A percentile compares a stretch with the other conserved stretches of the same genome.
Conservation (phyloP, 805 yeast species). For the Hanseniaspora taiwanica region DNA sequence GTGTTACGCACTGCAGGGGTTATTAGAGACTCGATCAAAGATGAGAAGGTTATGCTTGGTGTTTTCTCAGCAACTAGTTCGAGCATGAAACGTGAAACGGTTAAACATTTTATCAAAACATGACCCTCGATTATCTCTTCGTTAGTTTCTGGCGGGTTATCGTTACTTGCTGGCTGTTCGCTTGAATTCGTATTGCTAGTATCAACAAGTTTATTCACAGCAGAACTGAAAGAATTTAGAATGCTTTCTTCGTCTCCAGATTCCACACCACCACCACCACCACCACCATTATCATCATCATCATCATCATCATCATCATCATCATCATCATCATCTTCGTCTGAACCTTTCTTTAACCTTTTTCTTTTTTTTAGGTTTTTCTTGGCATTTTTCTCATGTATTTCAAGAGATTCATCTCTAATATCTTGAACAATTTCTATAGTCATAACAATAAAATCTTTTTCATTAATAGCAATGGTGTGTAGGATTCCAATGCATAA, state of each 20-base stretch:
- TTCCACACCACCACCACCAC: too few relatives aligned
- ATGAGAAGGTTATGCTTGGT: conserved; percentile 49
- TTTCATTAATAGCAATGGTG: conserved; percentile 61
- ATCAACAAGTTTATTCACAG: conserved; percentile 27
- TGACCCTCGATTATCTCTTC: conserved; percentile 24
- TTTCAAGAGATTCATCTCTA: conserved; percentile 45
- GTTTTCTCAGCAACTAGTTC: conserved; percentile 54
- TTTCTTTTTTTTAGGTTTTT: conserved; percentile 8
- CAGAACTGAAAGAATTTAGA: conserved; percentile 38
- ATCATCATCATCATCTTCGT: conserved; percentile 12
- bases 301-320: conserved; percentile 16
- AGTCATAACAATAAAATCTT: conserved; percentile 72
- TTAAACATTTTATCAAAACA: conserved; percentile 47
- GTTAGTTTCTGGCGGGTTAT: conserved; percentile 9
- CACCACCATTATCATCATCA: conserved; percentile 19
- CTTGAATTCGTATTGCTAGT: too few relatives aligned
- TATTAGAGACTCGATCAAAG: conserved; percentile 64
- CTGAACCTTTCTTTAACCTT: conserved; percentile 19
- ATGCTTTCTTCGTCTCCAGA: too few relatives aligned
- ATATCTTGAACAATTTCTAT: conserved; percentile 81
- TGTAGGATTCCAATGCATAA: conserved; percentile 52
- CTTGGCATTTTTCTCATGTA: conserved; percentile 19
- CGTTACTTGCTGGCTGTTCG: too few relatives aligned
- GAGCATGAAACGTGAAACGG: conserved; percentile 54
- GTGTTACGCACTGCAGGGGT: conserved; percentile 62